Conservation (phyloP, 768 basidiomycete species). For the Leccinum obscurum region DNA sequence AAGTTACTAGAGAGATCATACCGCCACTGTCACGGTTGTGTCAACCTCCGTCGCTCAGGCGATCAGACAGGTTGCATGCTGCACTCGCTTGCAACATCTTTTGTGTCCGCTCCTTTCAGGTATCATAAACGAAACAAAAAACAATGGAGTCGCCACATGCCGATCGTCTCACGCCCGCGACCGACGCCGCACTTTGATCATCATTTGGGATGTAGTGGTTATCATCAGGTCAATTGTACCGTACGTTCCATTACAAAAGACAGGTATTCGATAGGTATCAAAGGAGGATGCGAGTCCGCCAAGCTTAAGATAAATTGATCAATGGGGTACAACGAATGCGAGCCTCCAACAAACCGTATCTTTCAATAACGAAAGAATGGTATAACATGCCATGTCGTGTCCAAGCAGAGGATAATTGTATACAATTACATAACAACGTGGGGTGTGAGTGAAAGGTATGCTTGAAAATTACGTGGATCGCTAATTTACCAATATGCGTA, state of each 20-base stretch:
- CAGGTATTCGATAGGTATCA: conserved; percentile 31
- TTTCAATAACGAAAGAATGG: conserved; percentile 2
- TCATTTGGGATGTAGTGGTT: neutral
- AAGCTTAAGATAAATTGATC: neutral
- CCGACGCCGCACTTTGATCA: neutral
- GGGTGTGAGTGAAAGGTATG: conserved; percentile 6
- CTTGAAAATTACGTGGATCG: conserved; percentile 16
- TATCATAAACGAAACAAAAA: neutral
- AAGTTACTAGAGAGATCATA: neutral
- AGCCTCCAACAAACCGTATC: neutral
- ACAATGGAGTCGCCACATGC: neutral
- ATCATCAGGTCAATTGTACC: neutral
- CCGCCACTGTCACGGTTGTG: neutral
- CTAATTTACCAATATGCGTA: conserved; percentile 16
- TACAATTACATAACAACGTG: conserved; percentile 20
- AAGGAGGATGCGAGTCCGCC: neutral
- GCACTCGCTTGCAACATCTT: neutral
- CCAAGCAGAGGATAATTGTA: conserved; percentile 5
- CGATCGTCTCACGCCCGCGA: neutral
- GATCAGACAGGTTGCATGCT: neutral
- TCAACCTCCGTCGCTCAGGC: neutral
- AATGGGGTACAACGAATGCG: conserved; percentile 4
- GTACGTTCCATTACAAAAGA: conserved; percentile 33
- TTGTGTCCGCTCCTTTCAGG: neutral
- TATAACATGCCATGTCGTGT: neutral